Conservation (phyloP, 352 stramenopile species). For the Plasmopara halstedii region DNA sequence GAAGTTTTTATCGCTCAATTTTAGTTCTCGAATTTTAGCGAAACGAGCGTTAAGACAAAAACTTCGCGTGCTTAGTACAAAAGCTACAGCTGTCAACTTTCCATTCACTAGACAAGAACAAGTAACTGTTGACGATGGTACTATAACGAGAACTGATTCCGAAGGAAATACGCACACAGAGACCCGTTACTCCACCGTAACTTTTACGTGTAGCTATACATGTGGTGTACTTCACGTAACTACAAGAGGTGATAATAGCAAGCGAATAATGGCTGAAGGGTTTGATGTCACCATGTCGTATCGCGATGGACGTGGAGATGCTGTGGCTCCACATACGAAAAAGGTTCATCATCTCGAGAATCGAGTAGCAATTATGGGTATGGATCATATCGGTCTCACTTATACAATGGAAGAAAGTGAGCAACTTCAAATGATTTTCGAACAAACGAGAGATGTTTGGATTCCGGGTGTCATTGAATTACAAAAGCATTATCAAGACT, state of each 20-base stretch:
- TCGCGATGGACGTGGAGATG: constrained; percentile 29
- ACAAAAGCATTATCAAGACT: constrained; percentile 10
- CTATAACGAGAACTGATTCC: neutral
- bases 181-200: constrained; percentile 18
- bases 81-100: constrained; percentile 14
- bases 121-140: constrained; percentile 7
- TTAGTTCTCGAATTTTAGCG: constrained; percentile 17
- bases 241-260: constrained; percentile 7
- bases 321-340: constrained; percentile 20
- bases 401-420: constrained; percentile 25
- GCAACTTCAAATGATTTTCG: constrained; percentile 17
- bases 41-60: constrained; percentile 28
- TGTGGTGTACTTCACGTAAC: constrained; percentile 9
- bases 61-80: constrained; percentile 21
- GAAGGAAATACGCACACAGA: neutral
- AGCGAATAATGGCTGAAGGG: constrained; percentile 31
- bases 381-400: constrained; percentile 23
- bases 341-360: constrained; percentile 24
- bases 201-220: constrained; percentile 32
- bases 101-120: constrained; percentile 28
- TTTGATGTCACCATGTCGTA: constrained; percentile 42
- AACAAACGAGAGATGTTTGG: constrained; percentile 18
- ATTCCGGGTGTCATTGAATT: constrained; percentile 7
- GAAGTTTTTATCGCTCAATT: constrained; percentile 29
- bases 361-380: constrained; percentile 20